A percentile compares a stretch with the other conserved stretches of the same genome.
phyloP scores from a whole-genome alignment of 2,329 filamentous ascomycete species.

The Diplocarpon mali region DNA sequence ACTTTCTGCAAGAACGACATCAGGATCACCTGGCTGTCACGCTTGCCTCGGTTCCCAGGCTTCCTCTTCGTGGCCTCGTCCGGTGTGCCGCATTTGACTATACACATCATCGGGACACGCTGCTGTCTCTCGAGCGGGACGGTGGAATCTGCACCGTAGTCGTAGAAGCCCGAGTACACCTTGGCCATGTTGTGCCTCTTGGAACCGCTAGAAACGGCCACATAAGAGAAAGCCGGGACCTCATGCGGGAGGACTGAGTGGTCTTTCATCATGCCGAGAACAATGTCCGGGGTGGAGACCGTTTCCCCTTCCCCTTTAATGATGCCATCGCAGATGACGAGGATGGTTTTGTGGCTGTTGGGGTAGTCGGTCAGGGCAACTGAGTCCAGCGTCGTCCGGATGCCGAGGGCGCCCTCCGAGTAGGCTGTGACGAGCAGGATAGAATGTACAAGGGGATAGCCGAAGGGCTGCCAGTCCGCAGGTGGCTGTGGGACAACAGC shows the following conservation, averaged over 20 bases:
- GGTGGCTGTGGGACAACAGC: constrained; percentile 92
- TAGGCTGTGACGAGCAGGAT: constrained; percentile 96
- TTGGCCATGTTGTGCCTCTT: constrained; percentile 99
- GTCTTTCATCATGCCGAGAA: constrained; percentile 90
- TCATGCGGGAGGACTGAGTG: constrained; percentile 69
- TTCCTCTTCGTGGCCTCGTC: constrained; percentile 74
- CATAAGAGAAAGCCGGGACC: constrained; percentile 86
- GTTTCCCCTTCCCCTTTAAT: constrained; percentile 92
- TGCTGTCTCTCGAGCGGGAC: constrained; percentile 84
- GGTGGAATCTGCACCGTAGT: constrained; percentile 73
- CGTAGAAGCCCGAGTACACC: constrained; percentile 95
- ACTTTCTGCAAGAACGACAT: constrained; percentile 99
- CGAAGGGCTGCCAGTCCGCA: constrained; percentile 94
- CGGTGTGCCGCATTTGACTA: constrained; percentile 92
- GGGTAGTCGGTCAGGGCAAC: constrained; percentile 97
- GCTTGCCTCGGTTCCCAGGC: constrained; percentile 94
- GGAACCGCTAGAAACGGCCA: constrained; percentile 87
- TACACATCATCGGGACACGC: constrained; percentile 91
- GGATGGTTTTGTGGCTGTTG: constrained; percentile 95
- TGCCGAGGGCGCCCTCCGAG: constrained; percentile 85
- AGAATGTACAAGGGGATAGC: constrained; percentile 83
- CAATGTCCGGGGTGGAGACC: constrained; percentile 80
- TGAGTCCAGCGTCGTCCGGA: constrained; percentile 89
- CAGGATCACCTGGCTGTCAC: constrained; percentile 96
- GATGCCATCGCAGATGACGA: constrained; percentile 93